These are phyloP conservation scores for Amphicarpaea edgeworthii DNA, from an alignment of 306 rosid genomes.

Conservation along the genomic window DNA sequence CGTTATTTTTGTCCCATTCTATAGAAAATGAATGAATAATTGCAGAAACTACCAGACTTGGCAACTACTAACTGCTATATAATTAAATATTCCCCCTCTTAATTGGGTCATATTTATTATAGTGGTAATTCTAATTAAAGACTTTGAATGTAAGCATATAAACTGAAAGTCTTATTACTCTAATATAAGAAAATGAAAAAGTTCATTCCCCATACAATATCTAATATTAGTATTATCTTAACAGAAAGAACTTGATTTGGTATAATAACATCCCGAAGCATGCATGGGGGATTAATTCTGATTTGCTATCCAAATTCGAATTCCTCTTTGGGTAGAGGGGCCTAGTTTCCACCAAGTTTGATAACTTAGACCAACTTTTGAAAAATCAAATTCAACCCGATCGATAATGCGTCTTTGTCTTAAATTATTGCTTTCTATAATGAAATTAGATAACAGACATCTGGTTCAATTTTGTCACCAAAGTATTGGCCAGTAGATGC, in stretches of 20 bases:
- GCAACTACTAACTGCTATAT: conserved; percentile 5
- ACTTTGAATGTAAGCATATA: background rate
- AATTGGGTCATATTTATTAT: background rate
- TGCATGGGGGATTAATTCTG: conserved; percentile 39
- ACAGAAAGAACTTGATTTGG: conserved; percentile 24
- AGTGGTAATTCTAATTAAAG: too few species aligned
- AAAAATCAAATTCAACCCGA: conserved; percentile 14
- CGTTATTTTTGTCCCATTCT: background rate
- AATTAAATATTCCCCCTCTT: background rate
- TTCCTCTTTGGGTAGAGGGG: conserved; percentile 4
- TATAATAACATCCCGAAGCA: conserved; percentile 2
- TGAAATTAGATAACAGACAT: conserved; percentile 2
- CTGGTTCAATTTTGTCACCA: conserved; percentile 19
- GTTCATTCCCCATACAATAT: background rate
- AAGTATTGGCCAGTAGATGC: background rate
- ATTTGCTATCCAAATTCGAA: conserved; percentile 21
- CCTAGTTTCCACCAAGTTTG: conserved; percentile 41
- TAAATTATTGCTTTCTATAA: conserved; percentile 6
- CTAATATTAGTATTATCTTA: conserved; percentile 15
- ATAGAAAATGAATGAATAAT: background rate
- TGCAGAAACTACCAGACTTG: background rate
- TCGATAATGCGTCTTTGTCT: background rate
- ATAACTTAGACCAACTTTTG: conserved; percentile 31
- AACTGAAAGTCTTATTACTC: conserved; percentile 28
- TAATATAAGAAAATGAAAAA: conserved; percentile 31